Evolutionary conservation across 306 rosid genomes (phyloP), one percentile per base, ranked within the genome.

Genomic region (Gynostemma pentaphyllum): DNA sequence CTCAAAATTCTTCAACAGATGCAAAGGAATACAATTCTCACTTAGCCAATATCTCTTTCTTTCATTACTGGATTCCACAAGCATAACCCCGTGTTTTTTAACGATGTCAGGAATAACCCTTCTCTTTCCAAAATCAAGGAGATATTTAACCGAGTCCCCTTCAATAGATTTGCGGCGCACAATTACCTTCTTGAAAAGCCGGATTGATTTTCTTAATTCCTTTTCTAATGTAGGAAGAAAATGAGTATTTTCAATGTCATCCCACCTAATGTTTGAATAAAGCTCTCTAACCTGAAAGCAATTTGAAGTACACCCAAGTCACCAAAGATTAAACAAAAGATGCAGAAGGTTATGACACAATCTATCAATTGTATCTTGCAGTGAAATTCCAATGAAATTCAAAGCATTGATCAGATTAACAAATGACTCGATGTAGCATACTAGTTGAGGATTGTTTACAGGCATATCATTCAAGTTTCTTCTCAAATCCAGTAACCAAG

Each of bases 41-140:
- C 75, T 83, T 68, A 92, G 84, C 99, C 99, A 92, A 81, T 81
- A 88, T 74, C 70, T 92, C 78, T 88, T 92, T 78, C 74, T 88
- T 53, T 88, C 95, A 66, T 79, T 88, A 34, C 83, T 82, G 56
- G 87, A 68, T 70, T 86, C 75, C 62, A 84, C 94, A 75, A 88
- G 72, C 69, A 55, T 37, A 46, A 83, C 78, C 68, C 99, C 99
- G 45, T 79, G 81, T 72, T 57, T 84, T 65, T 28, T 70, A 69
- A 88, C 84, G 67, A 84, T 40, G 72, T 81, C 84, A 22, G 99
- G 99, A 55, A 88, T 69, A 66, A 68, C 75, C 77, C 90, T 92
- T 79, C 99, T 92, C 83, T 92, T 92, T 50, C 99, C 99, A 81
- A 92, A 92, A 76, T 92, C 96, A 73, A 92, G 82, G 70, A 92